Conservation (phyloP, 768 basidiomycete genomes). For the Amanita brunnescens region DNA sequence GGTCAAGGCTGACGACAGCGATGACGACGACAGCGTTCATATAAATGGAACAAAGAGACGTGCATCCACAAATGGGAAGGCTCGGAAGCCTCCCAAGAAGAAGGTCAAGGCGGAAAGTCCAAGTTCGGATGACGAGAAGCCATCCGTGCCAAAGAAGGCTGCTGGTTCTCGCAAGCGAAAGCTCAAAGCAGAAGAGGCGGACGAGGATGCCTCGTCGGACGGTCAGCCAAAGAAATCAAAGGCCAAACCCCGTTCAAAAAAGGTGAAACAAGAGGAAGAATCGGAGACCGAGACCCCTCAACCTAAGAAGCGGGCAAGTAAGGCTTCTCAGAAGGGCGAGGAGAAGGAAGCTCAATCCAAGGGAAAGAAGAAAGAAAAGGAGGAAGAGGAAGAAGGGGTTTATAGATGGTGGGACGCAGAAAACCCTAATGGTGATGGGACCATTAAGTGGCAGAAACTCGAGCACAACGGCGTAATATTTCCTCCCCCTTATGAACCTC, state of each 20-base stretch:
- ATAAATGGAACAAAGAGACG: constrained; percentile 30
- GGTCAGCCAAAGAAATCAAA: constrained; percentile 30
- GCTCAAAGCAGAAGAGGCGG: constrained; percentile 41
- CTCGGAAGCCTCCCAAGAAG: constrained; percentile 54
- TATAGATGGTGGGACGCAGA: constrained; percentile 81
- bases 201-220: constrained; percentile 23
- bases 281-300: constrained; percentile 33
- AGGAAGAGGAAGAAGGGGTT: constrained; percentile 65
- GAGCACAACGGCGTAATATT: constrained; percentile 94
- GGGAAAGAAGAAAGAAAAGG: constrained; percentile 41
- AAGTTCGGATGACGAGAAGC: constrained; percentile 27
- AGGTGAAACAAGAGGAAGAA: constrained; percentile 44
- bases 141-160: constrained; percentile 29
- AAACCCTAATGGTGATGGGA: constrained; percentile 65
- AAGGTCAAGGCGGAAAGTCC: constrained; percentile 43
- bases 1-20: constrained; percentile 28
- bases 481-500: constrained; percentile 85
- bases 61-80: constrained; percentile 30
- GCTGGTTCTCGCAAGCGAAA: constrained; percentile 32
- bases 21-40: constrained; percentile 33
- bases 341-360: constrained; percentile 29
- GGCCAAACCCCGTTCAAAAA: constrained; percentile 42
- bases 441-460: constrained; percentile 90
- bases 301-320: constrained; percentile 35
- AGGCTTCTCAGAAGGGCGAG: constrained; percentile 34